Evolutionary conservation across 2,329 filamentous ascomycete species (phyloP), one percentile per base, ranked within the genome.

Genomic region (Oidium heveae): DNA sequence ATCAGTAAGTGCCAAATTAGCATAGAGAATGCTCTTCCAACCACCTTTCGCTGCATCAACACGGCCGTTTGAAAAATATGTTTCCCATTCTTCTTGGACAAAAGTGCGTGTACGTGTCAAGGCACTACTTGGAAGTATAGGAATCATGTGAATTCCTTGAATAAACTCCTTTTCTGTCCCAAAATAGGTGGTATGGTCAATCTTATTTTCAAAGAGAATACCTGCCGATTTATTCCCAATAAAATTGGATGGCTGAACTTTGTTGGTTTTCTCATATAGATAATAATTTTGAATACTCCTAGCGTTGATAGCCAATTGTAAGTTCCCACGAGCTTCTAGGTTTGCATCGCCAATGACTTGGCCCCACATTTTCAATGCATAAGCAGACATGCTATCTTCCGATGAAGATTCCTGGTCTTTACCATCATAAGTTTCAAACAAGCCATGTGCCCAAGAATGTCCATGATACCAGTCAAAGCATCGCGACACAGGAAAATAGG

Each of bases 281-380:
- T 93, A 95, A 70, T 96, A 95, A 55, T 77, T 72, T 57, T 78
- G 76, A 55, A 95, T 71, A 37, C 79, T 77, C 37, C 88, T 79
- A 9, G 80, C 72, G 60, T 89, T 76, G 55, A 96, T 72, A 0
- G 84, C 77, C 22, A 96, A 75, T 76, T 93, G 88, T 55, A 98
- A 70, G 61, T 88, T 89, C 18, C 84, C 82, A 65, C 76, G 72
- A n/a, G 63, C 61, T 63, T 89, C 86, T 75, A 95, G 81, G 60
- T 82, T 80, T 5, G 67, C 68, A 67, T 96, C 82, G n/a, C 82
- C 80, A 58, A 74, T 79, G 2, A 83, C 80, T 36, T 73, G 74
- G 4, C 88, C 91, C 91, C 91, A 96, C 80, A 96, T 86, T 72
- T 94, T 94, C 63, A 95, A 68, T 0, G 83, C 86, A 66, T 91